phyloP scores from a whole-genome alignment of 2,329 filamentous ascomycete genomes.

The Chrysoporthe austroafricana region DNA sequence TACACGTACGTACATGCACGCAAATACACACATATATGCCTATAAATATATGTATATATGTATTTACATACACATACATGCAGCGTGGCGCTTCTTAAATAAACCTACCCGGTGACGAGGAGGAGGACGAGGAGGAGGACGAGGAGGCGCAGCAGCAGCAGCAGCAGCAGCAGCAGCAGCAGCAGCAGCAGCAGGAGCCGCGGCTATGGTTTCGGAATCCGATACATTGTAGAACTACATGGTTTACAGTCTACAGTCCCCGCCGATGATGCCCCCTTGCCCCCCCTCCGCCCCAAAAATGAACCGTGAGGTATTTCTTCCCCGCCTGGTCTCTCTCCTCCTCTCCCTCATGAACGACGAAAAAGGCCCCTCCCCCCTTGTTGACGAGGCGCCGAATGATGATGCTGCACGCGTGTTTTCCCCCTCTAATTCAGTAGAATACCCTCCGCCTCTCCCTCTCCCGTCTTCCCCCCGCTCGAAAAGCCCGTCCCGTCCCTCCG shows the following conservation, averaged over 20 bases:
- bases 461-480: background rate
- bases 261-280: background rate
- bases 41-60: no score
- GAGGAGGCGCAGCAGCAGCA: background rate
- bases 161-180: background rate
- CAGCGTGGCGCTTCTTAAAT: no score
- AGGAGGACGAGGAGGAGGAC: background rate
- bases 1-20: no score
- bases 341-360: background rate
- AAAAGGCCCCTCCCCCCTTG: background rate
- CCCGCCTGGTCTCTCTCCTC: background rate
- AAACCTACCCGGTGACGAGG: background rate
- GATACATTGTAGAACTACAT: conserved; percentile 21
- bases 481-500: background rate
- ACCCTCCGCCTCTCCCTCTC: background rate
- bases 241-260: conserved; percentile 18
- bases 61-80: no score
- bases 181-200: background rate
- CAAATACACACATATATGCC: no score
- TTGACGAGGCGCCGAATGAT: conserved; percentile 17
- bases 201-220: background rate
- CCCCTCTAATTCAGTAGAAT: conserved; percentile 10
- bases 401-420: conserved; percentile 4
- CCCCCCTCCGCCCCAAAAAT: background rate
- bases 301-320: conserved; percentile 14